phyloP scores from a whole-genome alignment of 2,329 filamentous ascomycete genomes.

The Calonectria pseudoreteaudii region DNA sequence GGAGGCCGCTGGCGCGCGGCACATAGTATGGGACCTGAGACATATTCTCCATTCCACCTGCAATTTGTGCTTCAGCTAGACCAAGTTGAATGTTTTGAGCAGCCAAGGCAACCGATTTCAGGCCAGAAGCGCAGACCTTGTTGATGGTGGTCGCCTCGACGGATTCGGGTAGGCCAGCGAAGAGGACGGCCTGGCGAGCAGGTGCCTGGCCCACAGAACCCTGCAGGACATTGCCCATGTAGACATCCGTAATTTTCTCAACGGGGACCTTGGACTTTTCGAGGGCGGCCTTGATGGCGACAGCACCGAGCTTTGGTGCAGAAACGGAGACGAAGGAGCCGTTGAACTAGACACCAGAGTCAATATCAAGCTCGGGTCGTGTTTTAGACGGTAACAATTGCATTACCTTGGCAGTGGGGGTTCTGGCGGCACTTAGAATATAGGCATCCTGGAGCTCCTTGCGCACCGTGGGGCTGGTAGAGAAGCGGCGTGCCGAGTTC shows the following conservation, averaged over 20 bases:
- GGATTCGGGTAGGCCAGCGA: slow-evolving; percentile 83
- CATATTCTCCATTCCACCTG: slow-evolving; percentile 99
- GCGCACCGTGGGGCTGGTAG: slow-evolving; percentile 55
- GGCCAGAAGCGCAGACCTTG: slow-evolving; percentile 95
- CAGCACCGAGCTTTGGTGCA: slow-evolving; percentile 88
- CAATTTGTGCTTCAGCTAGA: slow-evolving; percentile 86
- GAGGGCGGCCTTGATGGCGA: slow-evolving; percentile 91
- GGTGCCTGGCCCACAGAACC: slow-evolving; percentile 88
- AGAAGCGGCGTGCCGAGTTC: slow-evolving; percentile 59
- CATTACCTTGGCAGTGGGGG: slow-evolving; percentile 85
- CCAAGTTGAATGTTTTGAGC: slow-evolving; percentile 96
- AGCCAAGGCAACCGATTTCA: slow-evolving; percentile 91
- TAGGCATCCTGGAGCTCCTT: slow-evolving; percentile 90
- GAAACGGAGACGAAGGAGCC: slow-evolving; percentile 86
- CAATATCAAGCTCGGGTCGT: neutral
- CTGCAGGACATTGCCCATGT: slow-evolving; percentile 96
- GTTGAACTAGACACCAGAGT: slow-evolving; percentile 77
- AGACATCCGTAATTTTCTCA: slow-evolving; percentile 88
- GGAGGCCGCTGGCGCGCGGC: slow-evolving; percentile 82
- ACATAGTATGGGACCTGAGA: slow-evolving; percentile 92
- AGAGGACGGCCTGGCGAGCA: slow-evolving; percentile 89
- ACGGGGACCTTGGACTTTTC: slow-evolving; percentile 86
- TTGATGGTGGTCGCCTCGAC: slow-evolving; percentile 95
- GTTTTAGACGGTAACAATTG: neutral
- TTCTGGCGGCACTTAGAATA: slow-evolving; percentile 90